These are phyloP conservation scores for Takakia lepidozioides DNA, from an alignment of 225 moss, liverwort and hornwort species.

Conservation along the genomic window DNA sequence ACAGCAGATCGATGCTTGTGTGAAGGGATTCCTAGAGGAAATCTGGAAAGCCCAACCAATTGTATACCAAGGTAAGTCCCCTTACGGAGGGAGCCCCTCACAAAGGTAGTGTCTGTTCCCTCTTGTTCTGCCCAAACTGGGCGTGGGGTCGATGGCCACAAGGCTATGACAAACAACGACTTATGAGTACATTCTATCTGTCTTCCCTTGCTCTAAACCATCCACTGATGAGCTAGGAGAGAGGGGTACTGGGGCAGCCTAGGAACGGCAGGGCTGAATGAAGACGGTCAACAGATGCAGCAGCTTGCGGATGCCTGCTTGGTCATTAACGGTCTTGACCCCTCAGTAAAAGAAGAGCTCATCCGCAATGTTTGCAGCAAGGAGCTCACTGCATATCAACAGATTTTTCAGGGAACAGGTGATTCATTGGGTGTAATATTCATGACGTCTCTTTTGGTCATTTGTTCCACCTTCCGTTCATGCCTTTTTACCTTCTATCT, in stretches of 20 bases:
- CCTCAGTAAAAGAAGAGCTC: slow-evolving; percentile 94
- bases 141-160: no score
- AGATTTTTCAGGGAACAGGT: slow-evolving; percentile 99
- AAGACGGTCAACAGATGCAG: slow-evolving; percentile 99
- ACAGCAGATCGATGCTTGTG: no score
- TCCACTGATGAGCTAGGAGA: neutral
- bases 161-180: no score
- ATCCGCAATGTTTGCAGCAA: slow-evolving; percentile 95
- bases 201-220: neutral
- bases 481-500: no score
- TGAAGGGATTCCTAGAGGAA: no score
- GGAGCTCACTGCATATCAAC: slow-evolving; percentile 96
- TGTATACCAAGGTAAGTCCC: no score
- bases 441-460: neutral
- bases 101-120: no score
- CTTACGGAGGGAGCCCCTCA: no score
- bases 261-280: slow-evolving; percentile 88
- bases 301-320: slow-evolving; percentile 98
- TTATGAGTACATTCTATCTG: no score
- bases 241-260: slow-evolving; percentile 41
- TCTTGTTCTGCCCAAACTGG: no score
- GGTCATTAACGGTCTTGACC: slow-evolving; percentile 88
- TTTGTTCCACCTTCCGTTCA: neutral
- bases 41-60: no score
- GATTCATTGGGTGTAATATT: slow-evolving; percentile 1